A percentile compares a stretch with the other conserved stretches of the same genome.
Conservation (phyloP, 106 monocot species). For the Dioscorea alata region DNA sequence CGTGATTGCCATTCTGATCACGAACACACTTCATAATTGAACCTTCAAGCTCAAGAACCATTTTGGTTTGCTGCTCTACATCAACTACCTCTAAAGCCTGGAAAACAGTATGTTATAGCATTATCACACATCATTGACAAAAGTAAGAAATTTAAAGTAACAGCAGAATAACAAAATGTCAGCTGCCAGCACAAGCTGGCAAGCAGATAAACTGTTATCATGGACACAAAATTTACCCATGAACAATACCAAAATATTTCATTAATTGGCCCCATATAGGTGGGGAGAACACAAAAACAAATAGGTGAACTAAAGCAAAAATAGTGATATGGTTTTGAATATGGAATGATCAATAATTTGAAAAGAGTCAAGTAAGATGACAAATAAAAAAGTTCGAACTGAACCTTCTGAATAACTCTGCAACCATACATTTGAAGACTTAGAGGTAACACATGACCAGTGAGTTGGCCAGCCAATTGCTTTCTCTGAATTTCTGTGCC, state of each 20-base stretch:
- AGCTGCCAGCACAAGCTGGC: background rate
- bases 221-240: too few species aligned
- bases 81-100: conserved; percentile 85
- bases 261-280: background rate
- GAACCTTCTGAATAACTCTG: conserved; percentile 93
- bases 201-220: too few species aligned
- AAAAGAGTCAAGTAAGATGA: too few species aligned
- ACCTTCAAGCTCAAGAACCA: conserved; percentile 83
- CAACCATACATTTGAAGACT: conserved; percentile 97
- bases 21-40: conserved; percentile 82
- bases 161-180: too few species aligned
- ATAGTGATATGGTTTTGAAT: too few species aligned
- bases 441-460: conserved; percentile 60
- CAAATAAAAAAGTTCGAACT: background rate
- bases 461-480: conserved; percentile 53
- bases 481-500: conserved; percentile 68
- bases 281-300: background rate
- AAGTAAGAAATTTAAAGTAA: too few species aligned
- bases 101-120: background rate
- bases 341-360: too few species aligned
- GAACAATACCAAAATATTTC: too few species aligned
- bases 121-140: background rate
- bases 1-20: conserved; percentile 94
- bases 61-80: conserved; percentile 58
- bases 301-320: background rate